phyloP scores from a whole-genome alignment of 768 basidiomycete genomes.

The Mycena alexandri region DNA sequence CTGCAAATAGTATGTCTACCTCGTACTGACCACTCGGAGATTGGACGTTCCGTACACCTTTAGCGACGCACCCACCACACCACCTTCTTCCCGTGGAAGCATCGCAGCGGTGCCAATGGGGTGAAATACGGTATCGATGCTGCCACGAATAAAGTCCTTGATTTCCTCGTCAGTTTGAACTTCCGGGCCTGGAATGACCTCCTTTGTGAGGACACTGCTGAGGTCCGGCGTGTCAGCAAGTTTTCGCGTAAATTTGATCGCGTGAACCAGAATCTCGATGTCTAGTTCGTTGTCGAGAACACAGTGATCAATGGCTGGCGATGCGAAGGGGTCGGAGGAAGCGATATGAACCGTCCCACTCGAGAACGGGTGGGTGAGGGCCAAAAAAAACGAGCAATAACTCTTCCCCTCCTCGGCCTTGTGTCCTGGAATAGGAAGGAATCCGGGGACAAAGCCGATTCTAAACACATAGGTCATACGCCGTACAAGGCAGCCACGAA shows the following conservation, averaged over 20 bases:
- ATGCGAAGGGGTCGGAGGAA: slow-evolving; percentile 34
- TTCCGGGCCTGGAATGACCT: background rate
- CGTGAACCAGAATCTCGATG: slow-evolving; percentile 42
- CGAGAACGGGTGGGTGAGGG: slow-evolving; percentile 52
- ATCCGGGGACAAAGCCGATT: slow-evolving; percentile 10
- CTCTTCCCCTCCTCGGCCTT: slow-evolving; percentile 37
- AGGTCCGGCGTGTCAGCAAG: slow-evolving; percentile 6
- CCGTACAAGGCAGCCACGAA: too few species aligned
- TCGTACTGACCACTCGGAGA: slow-evolving; percentile 27
- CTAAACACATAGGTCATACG: background rate
- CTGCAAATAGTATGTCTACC: background rate
- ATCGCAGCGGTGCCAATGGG: slow-evolving; percentile 48
- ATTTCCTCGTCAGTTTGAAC: slow-evolving; percentile 28
- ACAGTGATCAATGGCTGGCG: slow-evolving; percentile 36
- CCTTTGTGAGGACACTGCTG: background rate
- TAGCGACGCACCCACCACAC: slow-evolving; percentile 53
- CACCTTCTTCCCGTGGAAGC: slow-evolving; percentile 50
- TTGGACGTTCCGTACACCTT: slow-evolving; percentile 42
- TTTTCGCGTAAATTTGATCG: slow-evolving; percentile 35
- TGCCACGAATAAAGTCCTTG: background rate
- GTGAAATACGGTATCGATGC: slow-evolving; percentile 3
- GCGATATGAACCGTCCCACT: slow-evolving; percentile 53
- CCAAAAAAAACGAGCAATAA: slow-evolving; percentile 38
- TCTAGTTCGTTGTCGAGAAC: slow-evolving; percentile 41
- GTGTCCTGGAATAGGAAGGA: background rate